Percentiles rank a stretch among this genome's conserved stretches.
phyloP scores from a whole-genome alignment of 2,329 filamentous ascomycete species.

The Beauveria bassiana region DNA sequence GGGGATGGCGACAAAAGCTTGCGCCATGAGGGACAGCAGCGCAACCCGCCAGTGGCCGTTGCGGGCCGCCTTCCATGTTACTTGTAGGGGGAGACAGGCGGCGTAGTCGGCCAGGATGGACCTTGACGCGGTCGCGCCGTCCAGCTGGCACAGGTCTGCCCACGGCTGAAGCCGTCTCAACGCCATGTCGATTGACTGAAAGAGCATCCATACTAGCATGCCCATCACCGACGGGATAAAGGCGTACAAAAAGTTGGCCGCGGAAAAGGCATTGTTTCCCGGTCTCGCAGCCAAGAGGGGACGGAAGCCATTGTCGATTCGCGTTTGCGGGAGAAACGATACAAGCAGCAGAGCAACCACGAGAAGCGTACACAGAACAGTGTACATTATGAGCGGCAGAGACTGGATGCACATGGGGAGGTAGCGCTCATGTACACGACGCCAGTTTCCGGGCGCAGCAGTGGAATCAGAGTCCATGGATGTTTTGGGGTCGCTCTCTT shows the following conservation, averaged over 20 bases:
- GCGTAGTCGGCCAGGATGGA: conserved; percentile 66
- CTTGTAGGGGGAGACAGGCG: conserved; percentile 55
- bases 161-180: conserved; percentile 63
- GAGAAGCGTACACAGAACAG: conserved; percentile 51
- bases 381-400: conserved; percentile 56
- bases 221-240: conserved; percentile 65
- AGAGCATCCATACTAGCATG: conserved; percentile 57
- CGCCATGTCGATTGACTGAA: conserved; percentile 59
- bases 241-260: conserved; percentile 81
- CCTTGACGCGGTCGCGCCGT: conserved; percentile 53
- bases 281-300: conserved; percentile 59
- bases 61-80: conserved; percentile 46
- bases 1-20: conserved; percentile 55
- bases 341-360: conserved; percentile 66
- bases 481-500: conserved; percentile 23
- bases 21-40: conserved; percentile 49
- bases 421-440: conserved; percentile 45
- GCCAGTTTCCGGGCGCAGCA: conserved; percentile 20
- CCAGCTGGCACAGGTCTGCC: conserved; percentile 49
- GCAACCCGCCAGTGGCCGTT: conserved; percentile 62
- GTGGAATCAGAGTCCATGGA: conserved; percentile 25
- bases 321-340: conserved; percentile 65
- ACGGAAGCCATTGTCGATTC: conserved; percentile 61
- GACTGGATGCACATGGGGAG: conserved; percentile 71
- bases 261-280: conserved; percentile 60